Evolutionary conservation across 495 filamentous ascomycete species (phyloP).

Genomic region (Aspergillus campestris): DNA sequence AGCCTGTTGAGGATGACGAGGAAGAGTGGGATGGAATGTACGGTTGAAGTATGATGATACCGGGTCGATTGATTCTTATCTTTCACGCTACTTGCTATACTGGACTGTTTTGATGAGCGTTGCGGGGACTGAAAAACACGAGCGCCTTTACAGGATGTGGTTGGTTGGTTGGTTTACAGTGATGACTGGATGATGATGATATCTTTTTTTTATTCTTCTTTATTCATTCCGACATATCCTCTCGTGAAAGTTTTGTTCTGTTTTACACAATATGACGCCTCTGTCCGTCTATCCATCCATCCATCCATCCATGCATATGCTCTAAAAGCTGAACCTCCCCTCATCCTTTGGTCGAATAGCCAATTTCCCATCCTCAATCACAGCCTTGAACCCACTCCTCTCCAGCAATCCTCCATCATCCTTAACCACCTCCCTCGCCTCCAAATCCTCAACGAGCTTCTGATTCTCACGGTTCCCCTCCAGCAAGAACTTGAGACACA

Average conservation of each 20-base stretch:
- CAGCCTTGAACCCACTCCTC: conserved; percentile 43
- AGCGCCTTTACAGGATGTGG: too few relatives aligned
- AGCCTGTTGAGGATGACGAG: conserved; percentile 51
- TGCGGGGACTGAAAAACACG: too few relatives aligned
- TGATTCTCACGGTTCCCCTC: conserved; percentile 78
- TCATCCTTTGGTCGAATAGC: conserved; percentile 29
- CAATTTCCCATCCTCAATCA: conserved; percentile 46
- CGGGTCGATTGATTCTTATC: too few relatives aligned
- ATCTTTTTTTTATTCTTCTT: too few relatives aligned
- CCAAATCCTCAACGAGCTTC: conserved; percentile 60
- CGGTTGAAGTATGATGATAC: conserved; percentile 30
- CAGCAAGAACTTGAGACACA: conserved; percentile 81
- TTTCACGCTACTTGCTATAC: too few relatives aligned
- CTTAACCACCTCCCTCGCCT: conserved; percentile 42
- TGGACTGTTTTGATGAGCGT: too few relatives aligned
- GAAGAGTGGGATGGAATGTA: conserved; percentile 71
- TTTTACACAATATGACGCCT: too few relatives aligned
- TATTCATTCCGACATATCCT: too few relatives aligned
- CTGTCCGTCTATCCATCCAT: background rate
- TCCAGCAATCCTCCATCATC: conserved; percentile 42
- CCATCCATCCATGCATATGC: background rate
- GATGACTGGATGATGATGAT: too few relatives aligned
- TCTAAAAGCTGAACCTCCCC: too few relatives aligned
- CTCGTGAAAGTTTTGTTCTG: background rate
- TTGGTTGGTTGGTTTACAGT: too few relatives aligned